Evolutionary conservation across 148 eudicot genomes (phyloP).

Genomic region (Drosera capensis): DNA sequence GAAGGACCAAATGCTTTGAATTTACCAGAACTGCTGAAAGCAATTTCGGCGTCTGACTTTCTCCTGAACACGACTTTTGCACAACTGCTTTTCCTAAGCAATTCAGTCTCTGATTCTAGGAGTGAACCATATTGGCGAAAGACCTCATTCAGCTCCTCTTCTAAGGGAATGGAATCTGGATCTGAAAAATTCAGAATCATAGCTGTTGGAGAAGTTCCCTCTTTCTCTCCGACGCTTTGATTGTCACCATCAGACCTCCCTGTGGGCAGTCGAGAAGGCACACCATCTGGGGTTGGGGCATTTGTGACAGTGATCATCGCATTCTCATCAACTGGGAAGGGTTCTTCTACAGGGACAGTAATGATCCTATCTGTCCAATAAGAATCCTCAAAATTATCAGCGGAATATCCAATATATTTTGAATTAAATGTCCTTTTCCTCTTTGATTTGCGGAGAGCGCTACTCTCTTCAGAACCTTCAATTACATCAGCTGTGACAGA

Average conservation of each 20-base stretch:
- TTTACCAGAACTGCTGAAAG: conserved; percentile 67
- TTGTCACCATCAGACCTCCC: not conserved
- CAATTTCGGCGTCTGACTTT: conserved; percentile 57
- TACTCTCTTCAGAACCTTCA: not conserved
- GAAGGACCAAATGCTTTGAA: conserved; percentile 56
- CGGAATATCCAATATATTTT: conserved; percentile 9
- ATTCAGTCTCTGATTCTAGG: conserved; percentile 35
- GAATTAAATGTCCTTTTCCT: conserved; percentile 4
- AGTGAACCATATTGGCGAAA: conserved; percentile 51
- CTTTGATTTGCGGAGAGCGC: conserved; percentile 7
- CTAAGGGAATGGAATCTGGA: conserved; percentile 49
- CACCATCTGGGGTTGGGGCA: conserved; percentile 1
- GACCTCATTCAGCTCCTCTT: conserved; percentile 32
- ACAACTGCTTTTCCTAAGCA: conserved; percentile 37
- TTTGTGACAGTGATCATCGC: not conserved
- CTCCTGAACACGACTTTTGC: conserved; percentile 62
- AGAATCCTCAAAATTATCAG: conserved; percentile 24
- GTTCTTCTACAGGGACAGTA: conserved; percentile 12
- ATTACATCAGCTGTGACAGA: conserved; percentile 1
- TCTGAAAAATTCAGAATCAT: conserved; percentile 44
- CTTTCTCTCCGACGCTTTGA: conserved; percentile 5
- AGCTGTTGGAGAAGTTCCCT: conserved; percentile 30
- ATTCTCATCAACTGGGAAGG: conserved; percentile 14
- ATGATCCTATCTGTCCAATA: conserved; percentile 26
- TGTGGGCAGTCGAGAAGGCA: not conserved